Evolutionary conservation across 1,284 basidiomycete genomes (phyloP), one percentile per base, ranked within the genome.

Genomic region (Malassezia nana): DNA sequence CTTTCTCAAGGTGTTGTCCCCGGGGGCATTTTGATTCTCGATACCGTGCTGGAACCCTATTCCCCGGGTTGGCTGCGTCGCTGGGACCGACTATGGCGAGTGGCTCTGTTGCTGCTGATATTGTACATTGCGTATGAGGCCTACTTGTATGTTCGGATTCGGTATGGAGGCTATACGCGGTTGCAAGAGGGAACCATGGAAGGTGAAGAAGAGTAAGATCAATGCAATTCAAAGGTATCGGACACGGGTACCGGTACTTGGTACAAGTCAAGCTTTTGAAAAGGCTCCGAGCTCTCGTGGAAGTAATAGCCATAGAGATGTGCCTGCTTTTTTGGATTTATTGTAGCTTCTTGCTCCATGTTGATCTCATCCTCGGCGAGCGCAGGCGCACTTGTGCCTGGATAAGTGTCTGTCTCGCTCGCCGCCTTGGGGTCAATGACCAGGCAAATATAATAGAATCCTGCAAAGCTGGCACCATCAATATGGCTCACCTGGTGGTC

Each of bases 401-500:
- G 20, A n/a, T 4, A 52, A 46, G 6, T 31, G 29, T 5, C 4
- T 3, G 28, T 20, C 28, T 15, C 18, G 12, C 3, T 15, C 3
- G 18, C 25, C 16, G 31, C 16, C 22, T 8, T 44, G 35, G 65
- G 62, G 2, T 64, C 65, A 4, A 86, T 81, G 70, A 85, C 84
- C 35, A 88, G 83, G 69, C 85, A 85, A 62, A 87, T 81, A 69
- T 89, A 89, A 77, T 90, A 89, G 76, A 90, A 70, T 12, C 61
- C 62, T n/a, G 70, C 90, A 77, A 92, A 96, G 72, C 86, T 89
- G 4, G 91, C 91, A 26, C 91, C 91, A 66, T 83, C 89, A 74
- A 96, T 94, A 75, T 92, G 89, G 70, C 87, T 83, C 42, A 92
- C 88, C 55, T 84, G 82, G 75, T 92, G 88, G 74, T 92, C 87